Percentiles rank a stretch among this genome's conserved stretches.
These are phyloP conservation scores for Mycena vulgaris DNA, from an alignment of 768 basidiomycete species.

Conservation along the genomic window DNA sequence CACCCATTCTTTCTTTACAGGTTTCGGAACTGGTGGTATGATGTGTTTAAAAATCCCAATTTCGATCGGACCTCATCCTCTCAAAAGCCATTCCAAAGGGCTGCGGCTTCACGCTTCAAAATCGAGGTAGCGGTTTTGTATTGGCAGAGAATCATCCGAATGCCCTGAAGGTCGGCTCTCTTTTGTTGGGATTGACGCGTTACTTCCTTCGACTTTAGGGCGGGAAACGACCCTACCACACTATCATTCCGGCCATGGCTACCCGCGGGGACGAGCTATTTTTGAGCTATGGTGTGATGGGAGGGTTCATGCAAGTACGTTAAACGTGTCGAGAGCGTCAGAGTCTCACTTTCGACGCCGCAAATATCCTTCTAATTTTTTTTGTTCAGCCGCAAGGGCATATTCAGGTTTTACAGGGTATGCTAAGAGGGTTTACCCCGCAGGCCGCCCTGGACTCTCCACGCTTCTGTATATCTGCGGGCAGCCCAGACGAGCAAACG, in stretches of 20 bases:
- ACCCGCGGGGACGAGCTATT: slow-evolving; percentile 86
- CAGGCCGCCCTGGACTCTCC: slow-evolving; percentile 96
- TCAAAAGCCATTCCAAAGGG: slow-evolving; percentile 87
- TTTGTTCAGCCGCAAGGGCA: slow-evolving; percentile 89
- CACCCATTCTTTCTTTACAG: slow-evolving; percentile 51
- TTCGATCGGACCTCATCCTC: slow-evolving; percentile 8
- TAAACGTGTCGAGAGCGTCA: slow-evolving; percentile 11
- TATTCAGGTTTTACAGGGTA: slow-evolving; percentile 92
- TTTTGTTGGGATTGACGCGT: not conserved
- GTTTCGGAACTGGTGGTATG: slow-evolving; percentile 91
- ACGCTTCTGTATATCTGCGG: slow-evolving; percentile 95
- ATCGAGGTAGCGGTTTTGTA: slow-evolving; percentile 90
- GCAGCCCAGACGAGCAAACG: slow-evolving; percentile 73
- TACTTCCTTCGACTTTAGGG: slow-evolving; percentile 58
- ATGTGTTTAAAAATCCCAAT: not conserved
- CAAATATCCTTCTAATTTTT: too few relatives aligned
- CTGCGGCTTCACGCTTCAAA: slow-evolving; percentile 97
- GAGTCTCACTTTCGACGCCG: too few relatives aligned
- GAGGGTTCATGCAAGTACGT: slow-evolving; percentile 87
- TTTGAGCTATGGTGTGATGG: slow-evolving; percentile 93
- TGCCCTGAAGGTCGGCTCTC: slow-evolving; percentile 71
- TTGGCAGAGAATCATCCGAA: slow-evolving; percentile 90
- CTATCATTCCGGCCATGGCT: slow-evolving; percentile 93
- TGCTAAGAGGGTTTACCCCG: slow-evolving; percentile 88
- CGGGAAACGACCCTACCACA: slow-evolving; percentile 91